Evolutionary conservation across 306 rosid genomes (phyloP).

Genomic region (Rosa lucieae): DNA sequence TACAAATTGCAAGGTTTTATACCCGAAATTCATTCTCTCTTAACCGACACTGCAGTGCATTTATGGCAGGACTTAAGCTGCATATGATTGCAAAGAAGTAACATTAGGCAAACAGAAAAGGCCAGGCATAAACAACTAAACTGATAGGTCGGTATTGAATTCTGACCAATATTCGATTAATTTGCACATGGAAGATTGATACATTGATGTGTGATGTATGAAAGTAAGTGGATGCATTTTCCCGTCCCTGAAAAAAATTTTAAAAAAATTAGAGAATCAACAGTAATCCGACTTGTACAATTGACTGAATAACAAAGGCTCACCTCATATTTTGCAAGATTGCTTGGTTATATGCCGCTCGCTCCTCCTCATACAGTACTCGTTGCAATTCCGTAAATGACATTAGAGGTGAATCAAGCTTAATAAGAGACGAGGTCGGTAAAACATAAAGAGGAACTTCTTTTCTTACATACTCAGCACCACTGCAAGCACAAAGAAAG

Average conservation of each 20-base stretch:
- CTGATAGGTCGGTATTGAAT: slow-evolving; percentile 20
- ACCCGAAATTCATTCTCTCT: slow-evolving; percentile 94
- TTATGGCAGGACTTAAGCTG: slow-evolving; percentile 97
- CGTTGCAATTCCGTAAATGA: slow-evolving; percentile 85
- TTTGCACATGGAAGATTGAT: slow-evolving; percentile 98
- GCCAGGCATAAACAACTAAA: slow-evolving; percentile 11
- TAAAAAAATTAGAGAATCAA: neutral
- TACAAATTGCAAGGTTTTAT: slow-evolving; percentile 29
- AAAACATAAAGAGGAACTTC: slow-evolving; percentile 89
- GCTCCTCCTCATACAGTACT: slow-evolving; percentile 89
- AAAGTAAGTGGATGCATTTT: slow-evolving; percentile 89
- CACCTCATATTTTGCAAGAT: slow-evolving; percentile 79
- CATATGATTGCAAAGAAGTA: slow-evolving; percentile 29
- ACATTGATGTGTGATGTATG: slow-evolving; percentile 92
- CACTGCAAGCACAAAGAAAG: slow-evolving; percentile 56
- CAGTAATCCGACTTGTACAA: neutral
- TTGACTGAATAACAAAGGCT: slow-evolving; percentile 23
- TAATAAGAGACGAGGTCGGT: slow-evolving; percentile 64
- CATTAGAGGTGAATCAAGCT: slow-evolving; percentile 67
- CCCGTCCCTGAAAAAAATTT: slow-evolving; percentile 57
- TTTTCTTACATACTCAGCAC: slow-evolving; percentile 81
- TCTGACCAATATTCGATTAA: slow-evolving; percentile 93
- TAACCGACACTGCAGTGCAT: slow-evolving; percentile 77
- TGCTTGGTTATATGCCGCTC: slow-evolving; percentile 87
- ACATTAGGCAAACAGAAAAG: neutral